Percentiles rank a stretch among this genome's conserved stretches.
Conservation (phyloP, 192 early-diverging fungal genomes). For the Dissophora globulifera region DNA sequence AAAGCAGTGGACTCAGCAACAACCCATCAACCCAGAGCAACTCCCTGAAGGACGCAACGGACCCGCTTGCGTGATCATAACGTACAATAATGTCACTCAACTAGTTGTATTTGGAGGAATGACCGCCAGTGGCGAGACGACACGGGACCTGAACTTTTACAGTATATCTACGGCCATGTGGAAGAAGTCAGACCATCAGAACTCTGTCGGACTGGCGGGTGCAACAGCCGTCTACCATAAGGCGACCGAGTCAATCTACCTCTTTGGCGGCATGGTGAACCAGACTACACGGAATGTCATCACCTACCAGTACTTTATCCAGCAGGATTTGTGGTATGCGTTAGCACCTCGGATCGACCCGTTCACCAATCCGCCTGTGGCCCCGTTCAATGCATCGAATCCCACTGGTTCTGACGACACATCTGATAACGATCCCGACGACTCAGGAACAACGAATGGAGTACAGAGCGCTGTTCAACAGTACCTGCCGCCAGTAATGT, state of each 20-base stretch:
- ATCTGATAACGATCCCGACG: not conserved
- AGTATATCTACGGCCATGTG: conserved; percentile 7
- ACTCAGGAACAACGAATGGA: too few species aligned
- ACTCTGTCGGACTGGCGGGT: conserved; percentile 36
- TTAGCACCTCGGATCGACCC: conserved; percentile 32
- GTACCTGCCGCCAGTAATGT: conserved; percentile 30
- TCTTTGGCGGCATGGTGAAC: conserved; percentile 53
- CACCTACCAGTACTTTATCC: conserved; percentile 34
- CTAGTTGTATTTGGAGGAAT: conserved; percentile 37
- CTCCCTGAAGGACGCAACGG: not conserved
- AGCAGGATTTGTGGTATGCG: conserved; percentile 46
- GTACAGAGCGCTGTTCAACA: not conserved
- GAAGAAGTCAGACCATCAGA: conserved; percentile 21
- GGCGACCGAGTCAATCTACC: conserved; percentile 48
- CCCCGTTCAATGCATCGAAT: not conserved
- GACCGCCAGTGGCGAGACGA: conserved; percentile 4
- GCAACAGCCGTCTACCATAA: conserved; percentile 41
- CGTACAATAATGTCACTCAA: conserved; percentile 12
- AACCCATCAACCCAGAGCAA: conserved; percentile 5
- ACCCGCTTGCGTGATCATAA: conserved; percentile 16
- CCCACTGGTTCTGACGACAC: not conserved
- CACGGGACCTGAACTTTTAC: conserved; percentile 24
- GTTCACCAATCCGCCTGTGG: not conserved
- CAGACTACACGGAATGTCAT: conserved; percentile 35
- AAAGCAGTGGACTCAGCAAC: conserved; percentile 11